phyloP scores from a whole-genome alignment of 169 alveolate species.

The Plasmodium inui region DNA sequence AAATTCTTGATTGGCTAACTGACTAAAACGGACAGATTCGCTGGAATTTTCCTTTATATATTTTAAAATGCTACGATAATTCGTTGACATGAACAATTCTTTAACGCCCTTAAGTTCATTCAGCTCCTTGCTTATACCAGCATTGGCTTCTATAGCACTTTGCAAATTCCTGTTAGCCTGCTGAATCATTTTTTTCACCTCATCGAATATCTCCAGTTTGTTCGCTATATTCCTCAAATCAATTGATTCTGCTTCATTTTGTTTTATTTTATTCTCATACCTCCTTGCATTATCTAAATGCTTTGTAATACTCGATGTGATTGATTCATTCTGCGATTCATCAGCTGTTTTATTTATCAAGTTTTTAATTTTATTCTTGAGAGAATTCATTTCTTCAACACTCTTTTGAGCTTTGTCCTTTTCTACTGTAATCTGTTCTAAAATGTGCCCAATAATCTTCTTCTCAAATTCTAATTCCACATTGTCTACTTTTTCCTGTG shows the following conservation, averaged over 20 bases:
- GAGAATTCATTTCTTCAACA: slow-evolving; percentile 18
- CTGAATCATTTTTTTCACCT: background rate
- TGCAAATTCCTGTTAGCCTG: background rate
- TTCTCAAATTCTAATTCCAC: slow-evolving; percentile 11
- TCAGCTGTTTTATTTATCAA: background rate
- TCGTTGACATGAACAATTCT: background rate
- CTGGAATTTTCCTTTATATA: background rate
- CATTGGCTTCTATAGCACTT: background rate
- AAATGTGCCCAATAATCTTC: background rate
- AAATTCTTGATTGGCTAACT: background rate
- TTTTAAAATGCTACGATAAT: background rate
- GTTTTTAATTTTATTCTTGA: background rate
- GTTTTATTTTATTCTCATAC: background rate
- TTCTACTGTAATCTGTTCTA: background rate
- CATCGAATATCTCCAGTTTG: background rate
- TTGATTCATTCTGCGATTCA: background rate
- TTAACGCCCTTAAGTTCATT: background rate
- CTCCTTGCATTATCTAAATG: background rate
- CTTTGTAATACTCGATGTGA: background rate
- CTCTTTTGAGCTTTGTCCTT: slow-evolving; percentile 3
- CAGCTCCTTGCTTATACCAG: slow-evolving; percentile 3
- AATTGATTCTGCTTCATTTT: slow-evolving; percentile 1
- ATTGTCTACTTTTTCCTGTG: background rate
- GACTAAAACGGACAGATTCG: background rate
- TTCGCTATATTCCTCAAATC: background rate